These are phyloP conservation scores for Xylaria sp. DNA, from an alignment of 2,329 filamentous ascomycete genomes.

Conservation along the genomic window DNA sequence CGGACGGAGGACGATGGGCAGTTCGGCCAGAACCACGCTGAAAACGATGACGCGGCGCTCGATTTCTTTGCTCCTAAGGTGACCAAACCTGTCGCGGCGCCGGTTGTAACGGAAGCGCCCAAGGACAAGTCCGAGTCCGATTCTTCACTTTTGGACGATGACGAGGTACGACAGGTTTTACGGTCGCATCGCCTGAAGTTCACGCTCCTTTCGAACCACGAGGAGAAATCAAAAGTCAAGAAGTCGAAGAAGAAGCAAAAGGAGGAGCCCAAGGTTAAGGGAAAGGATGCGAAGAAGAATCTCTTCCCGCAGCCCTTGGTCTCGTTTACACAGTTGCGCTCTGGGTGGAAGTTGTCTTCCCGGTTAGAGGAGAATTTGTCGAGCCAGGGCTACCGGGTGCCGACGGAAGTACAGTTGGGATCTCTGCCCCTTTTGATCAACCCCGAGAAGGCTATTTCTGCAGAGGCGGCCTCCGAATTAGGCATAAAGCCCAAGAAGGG, in stretches of 20 bases:
- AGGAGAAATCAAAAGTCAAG: constrained; percentile 48
- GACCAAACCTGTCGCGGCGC: constrained; percentile 24
- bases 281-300: constrained; percentile 52
- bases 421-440: constrained; percentile 72
- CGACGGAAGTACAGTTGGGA: constrained; percentile 90
- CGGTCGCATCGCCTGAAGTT: constrained; percentile 81
- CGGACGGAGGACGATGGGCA: constrained; percentile 35
- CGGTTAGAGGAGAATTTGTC: constrained; percentile 72
- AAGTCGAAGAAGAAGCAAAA: constrained; percentile 54
- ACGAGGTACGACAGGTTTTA: constrained; percentile 68
- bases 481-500: constrained; percentile 27
- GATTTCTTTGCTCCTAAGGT: constrained; percentile 55
- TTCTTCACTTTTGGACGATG: constrained; percentile 51
- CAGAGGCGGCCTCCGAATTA: constrained; percentile 34
- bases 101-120: constrained; percentile 18
- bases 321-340: constrained; percentile 67
- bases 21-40: constrained; percentile 30
- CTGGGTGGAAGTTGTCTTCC: constrained; percentile 66
- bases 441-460: constrained; percentile 44
- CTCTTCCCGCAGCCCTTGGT: constrained; percentile 76
- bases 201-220: constrained; percentile 59
- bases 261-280: constrained; percentile 39
- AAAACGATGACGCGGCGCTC: constrained; percentile 36
- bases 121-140: constrained; percentile 20
- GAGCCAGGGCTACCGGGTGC: constrained; percentile 77